phyloP scores from a whole-genome alignment of 805 yeast genomes.

The Metschnikowia peoriensis region DNA sequence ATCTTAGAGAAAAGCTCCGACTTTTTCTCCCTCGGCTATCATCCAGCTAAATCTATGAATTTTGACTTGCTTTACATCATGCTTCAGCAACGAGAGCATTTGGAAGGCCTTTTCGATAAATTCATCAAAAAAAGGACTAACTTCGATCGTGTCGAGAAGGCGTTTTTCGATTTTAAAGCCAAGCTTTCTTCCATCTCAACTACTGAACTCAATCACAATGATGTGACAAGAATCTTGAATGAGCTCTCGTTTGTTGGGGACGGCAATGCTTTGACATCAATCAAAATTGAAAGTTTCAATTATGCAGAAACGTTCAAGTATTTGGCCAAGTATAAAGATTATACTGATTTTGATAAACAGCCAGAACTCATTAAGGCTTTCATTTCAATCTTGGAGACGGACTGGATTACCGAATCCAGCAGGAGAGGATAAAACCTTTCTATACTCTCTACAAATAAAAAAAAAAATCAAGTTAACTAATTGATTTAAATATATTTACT shows the following conservation, averaged over 20 bases:
- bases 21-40: conserved; percentile 18
- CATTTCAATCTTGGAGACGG: conserved; percentile 6
- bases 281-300: conserved; percentile 12
- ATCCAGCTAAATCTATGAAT: conserved; percentile 24
- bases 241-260: conserved; percentile 10
- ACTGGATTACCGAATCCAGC: conserved; percentile 6
- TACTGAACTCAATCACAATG: conserved; percentile 10
- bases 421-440: not conserved
- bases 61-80: conserved; percentile 31
- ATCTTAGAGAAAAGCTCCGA: conserved; percentile 17
- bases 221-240: conserved; percentile 12
- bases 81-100: conserved; percentile 24
- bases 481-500: not conserved
- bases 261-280: conserved; percentile 7
- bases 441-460: not conserved
- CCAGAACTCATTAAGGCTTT: conserved; percentile 11
- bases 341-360: conserved; percentile 8
- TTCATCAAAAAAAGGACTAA: conserved; percentile 14
- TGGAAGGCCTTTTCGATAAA: conserved; percentile 18
- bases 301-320: conserved; percentile 24
- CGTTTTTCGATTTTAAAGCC: conserved; percentile 11
- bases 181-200: conserved; percentile 23
- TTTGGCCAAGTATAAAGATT: conserved; percentile 6
- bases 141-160: conserved; percentile 14
- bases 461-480: no score